Percentiles rank a stretch among this genome's conserved stretches.
Conservation (phyloP, 2,329 filamentous ascomycete genomes). For the Lecanoromycetidae sp. region DNA sequence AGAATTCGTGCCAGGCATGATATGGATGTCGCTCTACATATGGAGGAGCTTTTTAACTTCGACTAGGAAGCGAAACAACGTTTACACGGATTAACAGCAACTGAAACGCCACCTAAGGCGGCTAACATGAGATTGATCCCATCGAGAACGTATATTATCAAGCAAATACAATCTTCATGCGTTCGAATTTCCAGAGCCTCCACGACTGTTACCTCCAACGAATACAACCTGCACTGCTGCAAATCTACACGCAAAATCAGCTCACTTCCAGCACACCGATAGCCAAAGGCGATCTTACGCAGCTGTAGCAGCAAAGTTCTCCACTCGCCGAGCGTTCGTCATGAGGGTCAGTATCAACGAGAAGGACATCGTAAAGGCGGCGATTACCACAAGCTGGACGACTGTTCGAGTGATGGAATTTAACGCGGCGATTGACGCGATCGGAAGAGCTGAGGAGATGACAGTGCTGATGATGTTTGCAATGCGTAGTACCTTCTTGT, state of each 20-base stretch:
- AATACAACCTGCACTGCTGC: conserved; percentile 6
- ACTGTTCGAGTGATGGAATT: not conserved
- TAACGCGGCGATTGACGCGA: not conserved
- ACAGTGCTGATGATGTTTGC: not conserved
- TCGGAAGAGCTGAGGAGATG: not conserved
- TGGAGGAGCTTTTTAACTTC: no score
- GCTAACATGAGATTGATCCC: no score
- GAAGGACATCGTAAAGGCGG: conserved; percentile 1
- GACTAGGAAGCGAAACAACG: no score
- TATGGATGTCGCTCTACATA: no score
- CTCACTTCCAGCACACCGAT: not conserved
- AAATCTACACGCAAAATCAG: not conserved
- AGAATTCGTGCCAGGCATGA: no score
- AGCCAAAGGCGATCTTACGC: not conserved
- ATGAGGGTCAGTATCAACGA: not conserved
- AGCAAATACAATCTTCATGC: no score
- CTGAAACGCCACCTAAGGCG: no score
- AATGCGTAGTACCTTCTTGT: not conserved
- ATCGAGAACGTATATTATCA: no score
- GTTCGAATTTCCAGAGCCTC: not conserved
- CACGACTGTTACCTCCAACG: not conserved
- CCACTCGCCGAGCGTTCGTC: conserved; percentile 3
- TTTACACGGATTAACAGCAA: no score
- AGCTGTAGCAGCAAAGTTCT: conserved; percentile 8
- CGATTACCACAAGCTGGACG: not conserved